Evolutionary conservation across 2,329 filamentous ascomycete genomes (phyloP), one percentile per base, ranked within the genome.

Genomic region (Cladosporium sp.): DNA sequence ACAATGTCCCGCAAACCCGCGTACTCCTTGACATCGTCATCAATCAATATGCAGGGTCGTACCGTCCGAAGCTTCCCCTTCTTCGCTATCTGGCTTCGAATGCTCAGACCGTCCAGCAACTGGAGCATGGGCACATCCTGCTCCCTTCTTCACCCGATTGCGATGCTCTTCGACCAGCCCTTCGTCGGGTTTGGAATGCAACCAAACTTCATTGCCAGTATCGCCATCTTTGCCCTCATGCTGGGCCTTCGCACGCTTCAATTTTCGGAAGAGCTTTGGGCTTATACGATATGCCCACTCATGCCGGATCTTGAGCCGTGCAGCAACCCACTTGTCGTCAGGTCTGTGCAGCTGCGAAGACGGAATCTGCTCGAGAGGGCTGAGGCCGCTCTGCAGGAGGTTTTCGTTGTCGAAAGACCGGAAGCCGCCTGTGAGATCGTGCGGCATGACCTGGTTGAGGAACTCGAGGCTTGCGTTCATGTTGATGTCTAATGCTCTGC

Each of bases 401-500:
- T 80, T 77, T 72, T 89, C 86, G 64, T 85, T 81, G 2, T 80
- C 80, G 78, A 87, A 85, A 10, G 79, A 80, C 65, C 80, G 77
- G 44, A 80, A 82, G 67, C 85, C 83, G 65, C 80, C 75, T 5
- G 81, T 81, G 63, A 83, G 79, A 56, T 81, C 74, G 2, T 72
- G 67, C 12, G 83, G 84, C 59, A 88, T 79, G 2, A 85, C 82
- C 11, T 82, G 79, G 53, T 80, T 80, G 5, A 89, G 79, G 64
- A 90, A 90, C 69, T 90, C 88, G 31, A 91, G 80, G 29, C 82
- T 84, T 8, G 86, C 83, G 67, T 85, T 85, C 69, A 89, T 81
- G 53, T 89, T 90, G 44, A 91, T 78, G 72, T 88, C 85, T 29
- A 89, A 82, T 2, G 87, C 88, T 64, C 88, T 81, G 57, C 83